phyloP scores from a whole-genome alignment of 1,139 yeast species.

The Nakaseomyces nivariensis region DNA sequence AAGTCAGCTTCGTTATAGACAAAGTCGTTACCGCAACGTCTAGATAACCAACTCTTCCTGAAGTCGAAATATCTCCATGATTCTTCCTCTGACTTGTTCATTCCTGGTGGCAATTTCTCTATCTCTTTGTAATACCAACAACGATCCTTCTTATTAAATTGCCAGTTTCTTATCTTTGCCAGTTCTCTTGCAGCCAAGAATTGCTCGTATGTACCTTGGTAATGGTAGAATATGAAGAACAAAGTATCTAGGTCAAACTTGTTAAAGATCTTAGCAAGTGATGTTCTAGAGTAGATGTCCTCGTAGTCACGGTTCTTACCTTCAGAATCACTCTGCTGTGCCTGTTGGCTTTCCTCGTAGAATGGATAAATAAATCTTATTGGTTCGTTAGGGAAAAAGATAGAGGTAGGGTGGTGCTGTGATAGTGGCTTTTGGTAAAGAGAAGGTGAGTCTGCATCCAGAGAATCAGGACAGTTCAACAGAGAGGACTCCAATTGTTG shows the following conservation, averaged over 20 bases:
- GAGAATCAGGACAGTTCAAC: constrained; percentile 86
- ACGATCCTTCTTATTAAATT: constrained; percentile 61
- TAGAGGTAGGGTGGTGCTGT: constrained; percentile 81
- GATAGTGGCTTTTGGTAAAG: constrained; percentile 58
- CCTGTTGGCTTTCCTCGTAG: constrained; percentile 30
- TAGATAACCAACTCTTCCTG: constrained; percentile 80
- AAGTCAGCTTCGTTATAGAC: constrained; percentile 45
- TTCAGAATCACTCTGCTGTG: constrained; percentile 7
- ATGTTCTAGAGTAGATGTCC: constrained; percentile 28
- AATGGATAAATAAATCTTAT: constrained; percentile 25
- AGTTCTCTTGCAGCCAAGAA: constrained; percentile 80
- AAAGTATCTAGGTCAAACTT: constrained; percentile 82
- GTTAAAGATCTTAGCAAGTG: constrained; percentile 41
- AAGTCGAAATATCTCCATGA: constrained; percentile 82
- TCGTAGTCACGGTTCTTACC: constrained; percentile 5
- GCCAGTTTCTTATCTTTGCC: constrained; percentile 69
- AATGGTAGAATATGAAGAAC: constrained; percentile 82
- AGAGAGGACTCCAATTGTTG: constrained; percentile 57
- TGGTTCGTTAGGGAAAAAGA: constrained; percentile 90
- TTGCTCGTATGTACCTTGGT: constrained; percentile 60
- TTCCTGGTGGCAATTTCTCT: constrained; percentile 38
- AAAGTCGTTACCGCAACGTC: constrained; percentile 39
- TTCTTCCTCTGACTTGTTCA: constrained; percentile 36
- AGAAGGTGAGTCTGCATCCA: constrained; percentile 80
- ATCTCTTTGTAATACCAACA: constrained; percentile 76